phyloP scores from a whole-genome alignment of 495 filamentous ascomycete species.

The Corynascus novoguineensis region DNA sequence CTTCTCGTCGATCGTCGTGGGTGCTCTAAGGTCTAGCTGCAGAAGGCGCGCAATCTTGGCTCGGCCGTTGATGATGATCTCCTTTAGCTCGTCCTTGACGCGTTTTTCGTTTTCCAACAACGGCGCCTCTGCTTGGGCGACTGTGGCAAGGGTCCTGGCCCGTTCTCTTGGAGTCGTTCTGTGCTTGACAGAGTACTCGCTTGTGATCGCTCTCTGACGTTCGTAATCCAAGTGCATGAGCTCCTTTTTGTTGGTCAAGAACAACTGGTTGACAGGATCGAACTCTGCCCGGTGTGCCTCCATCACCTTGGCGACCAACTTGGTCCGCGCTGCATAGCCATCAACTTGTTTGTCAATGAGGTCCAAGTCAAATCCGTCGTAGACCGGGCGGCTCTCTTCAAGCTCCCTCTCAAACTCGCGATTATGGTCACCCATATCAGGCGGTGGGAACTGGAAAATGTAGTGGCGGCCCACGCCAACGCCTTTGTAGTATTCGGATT shows the following conservation, averaged over 20 bases:
- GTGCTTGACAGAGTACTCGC: background rate
- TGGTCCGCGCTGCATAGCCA: background rate
- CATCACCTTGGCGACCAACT: background rate
- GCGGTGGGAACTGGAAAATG: slow-evolving; percentile 1
- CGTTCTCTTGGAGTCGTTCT: background rate
- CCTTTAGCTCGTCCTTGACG: background rate
- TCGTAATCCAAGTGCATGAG: background rate
- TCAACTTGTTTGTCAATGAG: slow-evolving; percentile 1
- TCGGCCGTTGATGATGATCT: background rate
- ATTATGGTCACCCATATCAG: slow-evolving; percentile 8
- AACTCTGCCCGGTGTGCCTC: background rate
- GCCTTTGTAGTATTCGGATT: background rate
- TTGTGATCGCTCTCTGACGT: background rate
- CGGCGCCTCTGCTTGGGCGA: background rate
- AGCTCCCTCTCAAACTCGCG: slow-evolving; percentile 1
- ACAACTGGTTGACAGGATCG: background rate
- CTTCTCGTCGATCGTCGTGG: background rate
- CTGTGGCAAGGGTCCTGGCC: background rate
- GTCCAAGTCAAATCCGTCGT: background rate
- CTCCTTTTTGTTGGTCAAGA: background rate
- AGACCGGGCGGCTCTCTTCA: background rate
- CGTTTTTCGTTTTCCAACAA: background rate
- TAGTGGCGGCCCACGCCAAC: background rate
- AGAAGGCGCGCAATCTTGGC: background rate
- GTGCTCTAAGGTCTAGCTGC: background rate